A percentile compares a stretch with the other conserved stretches of the same genome.
These are phyloP conservation scores for Gracilaria domingensis DNA, from an alignment of 23 red algal species.

Conservation along the genomic window DNA sequence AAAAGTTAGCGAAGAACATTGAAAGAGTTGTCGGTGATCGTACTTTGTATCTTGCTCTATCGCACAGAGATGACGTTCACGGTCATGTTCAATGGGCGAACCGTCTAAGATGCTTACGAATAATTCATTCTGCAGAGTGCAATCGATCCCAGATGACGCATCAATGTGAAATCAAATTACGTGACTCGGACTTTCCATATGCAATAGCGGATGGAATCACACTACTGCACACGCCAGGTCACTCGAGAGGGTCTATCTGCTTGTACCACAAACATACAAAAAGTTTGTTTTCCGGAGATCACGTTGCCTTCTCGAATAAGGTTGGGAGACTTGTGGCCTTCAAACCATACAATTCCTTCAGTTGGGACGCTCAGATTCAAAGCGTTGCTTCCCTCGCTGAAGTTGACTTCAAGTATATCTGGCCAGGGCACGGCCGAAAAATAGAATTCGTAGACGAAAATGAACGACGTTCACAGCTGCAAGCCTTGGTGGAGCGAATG, in stretches of 20 bases:
- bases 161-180: slow-evolving; percentile 76
- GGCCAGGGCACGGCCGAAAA: slow-evolving; percentile 80
- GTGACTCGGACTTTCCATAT: slow-evolving; percentile 55
- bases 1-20: slow-evolving; percentile 68
- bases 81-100: slow-evolving; percentile 86
- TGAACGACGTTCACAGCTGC: background rate
- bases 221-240: slow-evolving; percentile 76
- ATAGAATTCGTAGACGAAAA: slow-evolving; percentile 38
- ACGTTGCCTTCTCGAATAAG: slow-evolving; percentile 45
- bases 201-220: slow-evolving; percentile 39
- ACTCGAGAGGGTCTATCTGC: slow-evolving; percentile 69
- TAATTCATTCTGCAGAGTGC: slow-evolving; percentile 82
- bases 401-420: slow-evolving; percentile 37
- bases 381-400: slow-evolving; percentile 36
- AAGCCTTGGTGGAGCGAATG: slow-evolving; percentile 7
- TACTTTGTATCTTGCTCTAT: slow-evolving; percentile 73
- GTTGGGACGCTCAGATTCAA: slow-evolving; percentile 54
- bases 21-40: slow-evolving; percentile 30
- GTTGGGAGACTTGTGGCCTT: slow-evolving; percentile 48
- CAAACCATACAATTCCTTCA: slow-evolving; percentile 32
- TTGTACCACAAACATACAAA: slow-evolving; percentile 46
- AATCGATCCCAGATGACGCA: slow-evolving; percentile 51
- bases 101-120: slow-evolving; percentile 38
- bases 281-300: slow-evolving; percentile 87
- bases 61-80: slow-evolving; percentile 87